phyloP scores from a whole-genome alignment of 2,329 filamentous ascomycete genomes.

The Chrysoporthe deuterocubensis region DNA sequence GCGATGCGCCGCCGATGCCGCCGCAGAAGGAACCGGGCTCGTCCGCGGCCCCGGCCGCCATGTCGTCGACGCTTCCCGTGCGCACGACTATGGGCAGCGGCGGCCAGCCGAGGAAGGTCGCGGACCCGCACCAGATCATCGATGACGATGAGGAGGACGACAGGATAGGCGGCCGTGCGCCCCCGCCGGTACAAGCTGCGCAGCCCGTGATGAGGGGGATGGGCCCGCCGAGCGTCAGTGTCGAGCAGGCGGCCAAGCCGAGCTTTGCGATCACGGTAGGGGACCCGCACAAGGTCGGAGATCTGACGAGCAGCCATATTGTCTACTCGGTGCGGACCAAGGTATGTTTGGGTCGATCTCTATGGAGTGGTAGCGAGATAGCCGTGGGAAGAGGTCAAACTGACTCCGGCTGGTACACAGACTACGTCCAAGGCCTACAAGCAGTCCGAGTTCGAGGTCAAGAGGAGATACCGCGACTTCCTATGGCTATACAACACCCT shows the following conservation, averaged over 20 bases:
- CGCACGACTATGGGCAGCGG: slow-evolving; percentile 59
- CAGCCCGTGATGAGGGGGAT: slow-evolving; percentile 56
- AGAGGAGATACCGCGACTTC: slow-evolving; percentile 93
- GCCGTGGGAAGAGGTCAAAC: background rate
- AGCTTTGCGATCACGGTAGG: slow-evolving; percentile 89
- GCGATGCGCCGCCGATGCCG: slow-evolving; percentile 62
- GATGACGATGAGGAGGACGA: slow-evolving; percentile 62
- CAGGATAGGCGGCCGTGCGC: slow-evolving; percentile 61
- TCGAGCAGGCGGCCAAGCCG: slow-evolving; percentile 93
- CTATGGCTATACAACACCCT: slow-evolving; percentile 96
- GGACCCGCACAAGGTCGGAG: slow-evolving; percentile 96
- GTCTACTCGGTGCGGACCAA: slow-evolving; percentile 95
- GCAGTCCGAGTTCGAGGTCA: slow-evolving; percentile 90
- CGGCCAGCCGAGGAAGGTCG: slow-evolving; percentile 44
- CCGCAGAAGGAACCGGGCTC: slow-evolving; percentile 65
- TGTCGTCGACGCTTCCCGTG: slow-evolving; percentile 49
- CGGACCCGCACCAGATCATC: slow-evolving; percentile 69
- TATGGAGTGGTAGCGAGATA: background rate
- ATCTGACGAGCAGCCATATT: slow-evolving; percentile 95
- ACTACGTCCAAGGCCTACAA: slow-evolving; percentile 96
- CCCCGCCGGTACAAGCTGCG: slow-evolving; percentile 66
- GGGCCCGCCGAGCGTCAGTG: slow-evolving; percentile 77
- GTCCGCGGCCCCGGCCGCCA: slow-evolving; percentile 14
- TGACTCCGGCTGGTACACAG: slow-evolving; percentile 47
- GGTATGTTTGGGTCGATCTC: slow-evolving; percentile 51